Conservation (phyloP, 2,329 filamentous ascomycete genomes). For the Dendrostoma leiphaemia region DNA sequence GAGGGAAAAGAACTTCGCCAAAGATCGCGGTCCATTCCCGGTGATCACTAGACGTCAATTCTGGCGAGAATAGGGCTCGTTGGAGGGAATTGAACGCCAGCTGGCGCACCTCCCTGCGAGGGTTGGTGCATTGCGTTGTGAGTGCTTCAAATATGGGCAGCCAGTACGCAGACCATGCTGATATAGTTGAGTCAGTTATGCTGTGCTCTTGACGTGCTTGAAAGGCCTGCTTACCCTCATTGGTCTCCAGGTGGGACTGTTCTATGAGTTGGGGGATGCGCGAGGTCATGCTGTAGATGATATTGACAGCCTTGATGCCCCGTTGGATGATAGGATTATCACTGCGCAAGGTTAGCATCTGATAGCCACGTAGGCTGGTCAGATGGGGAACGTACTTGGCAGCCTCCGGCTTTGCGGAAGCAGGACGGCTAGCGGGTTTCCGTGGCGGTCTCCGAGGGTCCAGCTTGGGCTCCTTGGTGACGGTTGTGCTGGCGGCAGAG, state of each 20-base stretch:
- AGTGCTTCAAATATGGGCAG: conserved; percentile 88
- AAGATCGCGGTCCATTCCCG: conserved; percentile 96
- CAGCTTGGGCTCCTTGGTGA: conserved; percentile 65
- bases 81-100: conserved; percentile 85
- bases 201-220: neutral
- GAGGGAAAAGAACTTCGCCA: conserved; percentile 85
- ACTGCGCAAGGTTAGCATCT: conserved; percentile 34
- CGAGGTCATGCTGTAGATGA: conserved; percentile 78
- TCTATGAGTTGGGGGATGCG: conserved; percentile 85
- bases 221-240: conserved; percentile 58
- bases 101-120: conserved; percentile 88
- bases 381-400: conserved; percentile 55
- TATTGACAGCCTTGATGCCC: conserved; percentile 75
- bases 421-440: conserved; percentile 30
- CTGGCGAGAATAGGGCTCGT: conserved; percentile 78
- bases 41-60: conserved; percentile 79
- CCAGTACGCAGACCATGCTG: conserved; percentile 98
- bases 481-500: conserved; percentile 72
- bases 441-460: conserved; percentile 44
- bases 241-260: conserved; percentile 87
- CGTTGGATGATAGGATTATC: conserved; percentile 72
- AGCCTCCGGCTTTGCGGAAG: conserved; percentile 47
- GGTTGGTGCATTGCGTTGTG: conserved; percentile 88
- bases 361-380: conserved; percentile 22
- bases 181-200: conserved; percentile 26